These are phyloP conservation scores for Globisporangium solare DNA, from an alignment of 352 stramenopile species.

Conservation along the genomic window DNA sequence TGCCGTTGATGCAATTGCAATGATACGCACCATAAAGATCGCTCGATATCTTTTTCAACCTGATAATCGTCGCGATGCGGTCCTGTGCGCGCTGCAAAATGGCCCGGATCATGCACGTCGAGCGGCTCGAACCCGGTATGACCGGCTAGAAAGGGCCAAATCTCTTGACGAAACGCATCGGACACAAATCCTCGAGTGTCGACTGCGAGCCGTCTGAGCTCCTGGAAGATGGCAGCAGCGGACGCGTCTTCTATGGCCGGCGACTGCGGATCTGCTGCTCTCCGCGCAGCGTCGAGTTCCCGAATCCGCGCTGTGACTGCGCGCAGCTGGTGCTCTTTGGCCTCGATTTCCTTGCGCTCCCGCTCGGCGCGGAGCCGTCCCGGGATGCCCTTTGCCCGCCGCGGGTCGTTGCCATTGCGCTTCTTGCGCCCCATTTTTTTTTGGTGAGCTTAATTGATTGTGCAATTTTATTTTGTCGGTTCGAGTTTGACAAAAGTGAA, in stretches of 20 bases:
- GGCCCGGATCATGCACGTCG: constrained; percentile 9
- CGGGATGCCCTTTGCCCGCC: constrained; percentile 28
- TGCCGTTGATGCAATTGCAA: background rate
- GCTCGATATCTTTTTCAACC: constrained; percentile 83
- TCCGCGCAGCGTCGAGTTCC: background rate
- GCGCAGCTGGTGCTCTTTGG: constrained; percentile 59
- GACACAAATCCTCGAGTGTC: constrained; percentile 48
- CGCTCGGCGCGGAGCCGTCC: constrained; percentile 25
- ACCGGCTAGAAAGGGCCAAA: constrained; percentile 65
- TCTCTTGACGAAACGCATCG: constrained; percentile 42
- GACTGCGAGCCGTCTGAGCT: constrained; percentile 61
- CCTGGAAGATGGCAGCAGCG: constrained; percentile 29
- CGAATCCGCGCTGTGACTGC: constrained; percentile 23
- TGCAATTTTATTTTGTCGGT: no score
- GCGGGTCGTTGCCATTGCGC: constrained; percentile 17
- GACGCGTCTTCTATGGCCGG: constrained; percentile 14
- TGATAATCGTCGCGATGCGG: constrained; percentile 61
- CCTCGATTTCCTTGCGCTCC: constrained; percentile 34
- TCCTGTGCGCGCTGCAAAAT: constrained; percentile 9
- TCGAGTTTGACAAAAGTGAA: no score
- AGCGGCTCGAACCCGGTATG: constrained; percentile 13
- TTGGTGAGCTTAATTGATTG: no score
- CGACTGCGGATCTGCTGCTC: background rate
- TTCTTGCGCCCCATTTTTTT: constrained; percentile 39
- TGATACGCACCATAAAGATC: constrained; percentile 53